Conservation (phyloP, 2,329 filamentous ascomycete genomes). For the Hawksworthiomyces lignivorus region DNA sequence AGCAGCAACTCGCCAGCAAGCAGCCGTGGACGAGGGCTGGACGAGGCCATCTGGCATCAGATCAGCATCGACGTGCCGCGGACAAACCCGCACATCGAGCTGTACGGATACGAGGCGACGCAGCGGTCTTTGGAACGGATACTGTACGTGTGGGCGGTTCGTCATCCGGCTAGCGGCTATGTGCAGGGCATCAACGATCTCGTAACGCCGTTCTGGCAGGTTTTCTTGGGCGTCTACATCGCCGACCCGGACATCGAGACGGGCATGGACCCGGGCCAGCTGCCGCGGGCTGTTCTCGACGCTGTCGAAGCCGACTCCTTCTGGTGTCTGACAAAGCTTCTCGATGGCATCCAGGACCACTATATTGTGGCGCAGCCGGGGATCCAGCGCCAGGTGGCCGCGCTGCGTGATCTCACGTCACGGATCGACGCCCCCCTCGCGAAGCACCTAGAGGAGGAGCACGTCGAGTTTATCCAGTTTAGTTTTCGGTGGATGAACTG, state of each 20-base stretch:
- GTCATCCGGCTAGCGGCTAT: slow-evolving; percentile 94
- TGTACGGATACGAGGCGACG: slow-evolving; percentile 94
- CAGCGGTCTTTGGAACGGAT: slow-evolving; percentile 91
- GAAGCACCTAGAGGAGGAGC: slow-evolving; percentile 81
- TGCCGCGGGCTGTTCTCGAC: slow-evolving; percentile 84
- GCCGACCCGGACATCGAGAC: slow-evolving; percentile 87
- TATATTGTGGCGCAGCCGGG: slow-evolving; percentile 97
- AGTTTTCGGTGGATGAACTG: slow-evolving; percentile 99
- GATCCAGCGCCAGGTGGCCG: slow-evolving; percentile 87
- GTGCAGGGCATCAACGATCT: slow-evolving; percentile 98
- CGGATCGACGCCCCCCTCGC: slow-evolving; percentile 79
- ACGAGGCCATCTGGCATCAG: slow-evolving; percentile 98
- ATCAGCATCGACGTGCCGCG: slow-evolving; percentile 97
- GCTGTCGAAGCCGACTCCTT: slow-evolving; percentile 97
- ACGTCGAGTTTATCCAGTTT: slow-evolving; percentile 98
- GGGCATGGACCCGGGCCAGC: slow-evolving; percentile 93
- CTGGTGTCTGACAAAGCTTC: slow-evolving; percentile 93
- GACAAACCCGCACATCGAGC: slow-evolving; percentile 89
- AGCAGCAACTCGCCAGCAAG: slow-evolving; percentile 11
- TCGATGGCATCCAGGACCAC: slow-evolving; percentile 99
- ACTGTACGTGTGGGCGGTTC: slow-evolving; percentile 93
- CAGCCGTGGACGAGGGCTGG: slow-evolving; percentile 43
- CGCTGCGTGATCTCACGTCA: slow-evolving; percentile 80
- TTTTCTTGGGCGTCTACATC: slow-evolving; percentile 90
- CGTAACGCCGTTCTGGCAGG: slow-evolving; percentile 96